These are phyloP conservation scores for Ephemerocybe angulata DNA, from an alignment of 768 basidiomycete genomes.

Conservation along the genomic window DNA sequence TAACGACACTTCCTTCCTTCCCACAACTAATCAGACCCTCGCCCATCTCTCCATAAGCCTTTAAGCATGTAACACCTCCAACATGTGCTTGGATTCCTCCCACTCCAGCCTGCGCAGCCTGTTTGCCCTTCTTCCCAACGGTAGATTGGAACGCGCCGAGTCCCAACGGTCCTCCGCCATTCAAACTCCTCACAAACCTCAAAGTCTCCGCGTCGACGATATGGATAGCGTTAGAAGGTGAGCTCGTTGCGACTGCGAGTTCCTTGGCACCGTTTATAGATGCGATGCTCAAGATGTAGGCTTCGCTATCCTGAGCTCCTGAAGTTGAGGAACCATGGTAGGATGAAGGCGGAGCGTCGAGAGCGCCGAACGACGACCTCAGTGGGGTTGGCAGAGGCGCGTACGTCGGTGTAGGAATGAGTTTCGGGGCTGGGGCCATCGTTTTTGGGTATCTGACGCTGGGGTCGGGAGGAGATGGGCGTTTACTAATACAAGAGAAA, in stretches of 20 bases:
- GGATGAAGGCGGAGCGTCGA: no score
- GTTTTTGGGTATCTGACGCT: no score
- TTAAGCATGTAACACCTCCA: constrained; percentile 53
- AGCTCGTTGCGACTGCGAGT: constrained; percentile 61
- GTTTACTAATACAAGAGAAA: no score
- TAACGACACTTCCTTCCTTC: constrained; percentile 64
- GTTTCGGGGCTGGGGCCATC: background rate
- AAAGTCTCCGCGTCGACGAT: constrained; percentile 61
- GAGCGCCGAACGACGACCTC: background rate
- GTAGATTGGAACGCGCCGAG: background rate
- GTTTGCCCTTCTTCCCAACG: background rate
- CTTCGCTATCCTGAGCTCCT: background rate
- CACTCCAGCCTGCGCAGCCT: background rate
- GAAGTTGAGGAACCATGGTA: constrained; percentile 12
- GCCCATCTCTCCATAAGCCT: constrained; percentile 38
- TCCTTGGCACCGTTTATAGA: constrained; percentile 31
- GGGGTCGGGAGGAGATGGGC: no score
- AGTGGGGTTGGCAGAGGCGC: background rate
- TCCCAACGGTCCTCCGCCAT: background rate
- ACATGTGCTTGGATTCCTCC: constrained; percentile 44
- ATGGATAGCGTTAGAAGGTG: constrained; percentile 63
- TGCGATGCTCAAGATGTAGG: constrained; percentile 63
- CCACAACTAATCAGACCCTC: constrained; percentile 61
- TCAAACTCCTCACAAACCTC: constrained; percentile 40
- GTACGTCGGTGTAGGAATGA: background rate